These are phyloP conservation scores for Arthrobotrys musiformis DNA, from an alignment of 2,329 filamentous ascomycete species.

Conservation along the genomic window DNA sequence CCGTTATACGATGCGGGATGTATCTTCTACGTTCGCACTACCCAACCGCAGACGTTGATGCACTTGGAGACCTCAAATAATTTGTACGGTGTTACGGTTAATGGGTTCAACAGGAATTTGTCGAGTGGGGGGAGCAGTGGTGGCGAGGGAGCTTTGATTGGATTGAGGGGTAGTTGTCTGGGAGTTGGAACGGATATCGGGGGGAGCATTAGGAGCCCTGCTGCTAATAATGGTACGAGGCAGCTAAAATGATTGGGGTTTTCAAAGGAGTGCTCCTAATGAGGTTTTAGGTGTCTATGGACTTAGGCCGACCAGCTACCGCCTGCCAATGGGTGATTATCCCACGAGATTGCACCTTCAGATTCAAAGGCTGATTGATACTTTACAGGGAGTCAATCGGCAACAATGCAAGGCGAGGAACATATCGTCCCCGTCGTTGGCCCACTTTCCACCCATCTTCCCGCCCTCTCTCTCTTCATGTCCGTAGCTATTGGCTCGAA, in stretches of 20 bases:
- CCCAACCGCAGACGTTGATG: slow-evolving; percentile 67
- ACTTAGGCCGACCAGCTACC: slow-evolving; percentile 64
- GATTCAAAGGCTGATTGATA: not conserved
- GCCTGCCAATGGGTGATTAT: slow-evolving; percentile 63
- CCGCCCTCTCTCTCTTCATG: slow-evolving; percentile 53
- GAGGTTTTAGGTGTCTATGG: slow-evolving; percentile 61
- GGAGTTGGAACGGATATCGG: slow-evolving; percentile 70
- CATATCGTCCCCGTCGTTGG: slow-evolving; percentile 67
- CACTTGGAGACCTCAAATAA: slow-evolving; percentile 68
- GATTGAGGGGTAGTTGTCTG: slow-evolving; percentile 67
- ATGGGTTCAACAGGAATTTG: slow-evolving; percentile 68
- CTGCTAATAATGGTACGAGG: slow-evolving; percentile 64
- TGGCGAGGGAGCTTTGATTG: slow-evolving; percentile 70
- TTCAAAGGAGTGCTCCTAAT: not conserved
- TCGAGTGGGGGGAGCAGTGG: slow-evolving; percentile 69
- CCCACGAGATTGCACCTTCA: no score
- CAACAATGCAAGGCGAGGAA: slow-evolving; percentile 64
- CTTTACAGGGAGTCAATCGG: slow-evolving; percentile 31
- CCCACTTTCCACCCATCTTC: slow-evolving; percentile 66
- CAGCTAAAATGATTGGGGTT: no score
- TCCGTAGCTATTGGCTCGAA: slow-evolving; percentile 36
- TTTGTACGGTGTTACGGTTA: slow-evolving; percentile 67
- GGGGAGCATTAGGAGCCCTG: slow-evolving; percentile 66
- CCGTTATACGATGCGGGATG: slow-evolving; percentile 66
- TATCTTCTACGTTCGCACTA: slow-evolving; percentile 68